Percentiles rank a stretch among this genome's conserved stretches.
Conservation (phyloP, 495 filamentous ascomycete genomes). For the Penicillium steckii region DNA sequence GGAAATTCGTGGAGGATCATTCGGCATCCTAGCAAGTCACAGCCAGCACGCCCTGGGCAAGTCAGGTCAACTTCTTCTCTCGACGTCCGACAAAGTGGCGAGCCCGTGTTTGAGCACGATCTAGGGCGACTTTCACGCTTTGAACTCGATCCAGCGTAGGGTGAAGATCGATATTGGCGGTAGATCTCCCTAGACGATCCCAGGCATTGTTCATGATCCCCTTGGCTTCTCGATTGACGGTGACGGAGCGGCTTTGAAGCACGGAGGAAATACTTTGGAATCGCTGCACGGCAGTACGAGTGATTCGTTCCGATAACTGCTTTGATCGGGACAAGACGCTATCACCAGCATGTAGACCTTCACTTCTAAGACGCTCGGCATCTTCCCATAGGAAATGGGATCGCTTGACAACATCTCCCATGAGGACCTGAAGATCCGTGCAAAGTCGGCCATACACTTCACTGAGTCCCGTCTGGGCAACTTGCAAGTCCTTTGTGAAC, state of each 20-base stretch:
- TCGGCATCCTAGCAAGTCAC: neutral
- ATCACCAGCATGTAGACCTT: constrained; percentile 26
- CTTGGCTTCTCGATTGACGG: constrained; percentile 30
- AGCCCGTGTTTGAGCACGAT: constrained; percentile 39
- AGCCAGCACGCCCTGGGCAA: neutral
- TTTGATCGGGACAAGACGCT: constrained; percentile 35
- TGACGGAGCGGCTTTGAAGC: constrained; percentile 29
- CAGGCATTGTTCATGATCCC: constrained; percentile 30
- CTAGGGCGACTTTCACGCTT: constrained; percentile 32
- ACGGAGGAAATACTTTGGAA: constrained; percentile 32
- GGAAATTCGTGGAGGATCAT: constrained; percentile 1
- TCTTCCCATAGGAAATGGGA: constrained; percentile 37
- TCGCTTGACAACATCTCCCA: constrained; percentile 48
- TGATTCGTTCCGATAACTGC: constrained; percentile 35
- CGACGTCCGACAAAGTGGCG: constrained; percentile 30
- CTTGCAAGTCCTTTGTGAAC: constrained; percentile 41
- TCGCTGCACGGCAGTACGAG: constrained; percentile 34
- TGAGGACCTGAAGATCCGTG: constrained; percentile 48
- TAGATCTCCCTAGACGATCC: constrained; percentile 27
- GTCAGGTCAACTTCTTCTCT: constrained; percentile 11
- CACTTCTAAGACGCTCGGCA: constrained; percentile 27
- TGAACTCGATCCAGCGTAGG: constrained; percentile 34
- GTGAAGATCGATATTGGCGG: constrained; percentile 25
- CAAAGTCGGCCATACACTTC: constrained; percentile 45
- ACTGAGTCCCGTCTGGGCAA: constrained; percentile 41